Percentiles rank a stretch among this genome's conserved stretches.
phyloP scores from a whole-genome alignment of 2,329 filamentous ascomycete species.

The Sphaerulina populicola region DNA sequence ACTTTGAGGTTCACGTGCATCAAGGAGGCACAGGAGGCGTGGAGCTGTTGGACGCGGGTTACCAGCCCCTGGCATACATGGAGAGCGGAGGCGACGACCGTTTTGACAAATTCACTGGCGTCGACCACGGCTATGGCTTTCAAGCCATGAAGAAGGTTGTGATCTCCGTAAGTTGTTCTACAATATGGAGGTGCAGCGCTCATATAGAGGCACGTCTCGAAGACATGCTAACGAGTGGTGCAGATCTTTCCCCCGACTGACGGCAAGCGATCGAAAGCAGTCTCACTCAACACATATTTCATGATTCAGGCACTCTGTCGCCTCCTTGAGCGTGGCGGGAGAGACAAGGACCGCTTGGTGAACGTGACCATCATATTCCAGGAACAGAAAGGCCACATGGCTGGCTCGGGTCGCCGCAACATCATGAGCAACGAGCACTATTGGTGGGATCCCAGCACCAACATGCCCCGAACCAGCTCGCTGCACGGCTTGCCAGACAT shows the following conservation, averaged over 20 bases:
- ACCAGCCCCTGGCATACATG: slow-evolving; percentile 28
- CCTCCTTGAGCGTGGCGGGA: slow-evolving; percentile 20
- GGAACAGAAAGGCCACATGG: background rate
- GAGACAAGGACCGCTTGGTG: slow-evolving; percentile 19
- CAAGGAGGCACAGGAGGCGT: slow-evolving; percentile 26
- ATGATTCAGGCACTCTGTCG: slow-evolving; percentile 24
- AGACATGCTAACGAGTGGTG: background rate
- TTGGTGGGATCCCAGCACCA: slow-evolving; percentile 23
- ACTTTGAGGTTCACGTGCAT: slow-evolving; percentile 28
- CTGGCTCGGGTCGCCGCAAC: background rate
- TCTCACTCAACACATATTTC: slow-evolving; percentile 27
- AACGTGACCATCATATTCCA: slow-evolving; percentile 23
- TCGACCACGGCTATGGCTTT: slow-evolving; percentile 24
- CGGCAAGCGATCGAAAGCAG: slow-evolving; percentile 14
- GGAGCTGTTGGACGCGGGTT: slow-evolving; percentile 28
- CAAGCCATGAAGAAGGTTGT: slow-evolving; percentile 26
- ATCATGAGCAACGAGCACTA: slow-evolving; percentile 15
- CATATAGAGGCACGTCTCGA: background rate
- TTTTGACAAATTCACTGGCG: slow-evolving; percentile 24
- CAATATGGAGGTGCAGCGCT: no score
- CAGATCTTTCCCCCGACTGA: slow-evolving; percentile 21
- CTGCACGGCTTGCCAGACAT: slow-evolving; percentile 24
- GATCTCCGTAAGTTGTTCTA: slow-evolving; percentile 9
- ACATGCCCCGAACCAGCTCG: slow-evolving; percentile 19
- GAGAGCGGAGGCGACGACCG: slow-evolving; percentile 19